Evolutionary conservation across 805 yeast genomes (phyloP), one percentile per base, ranked within the genome.

Genomic region (Starmerella stellata): DNA sequence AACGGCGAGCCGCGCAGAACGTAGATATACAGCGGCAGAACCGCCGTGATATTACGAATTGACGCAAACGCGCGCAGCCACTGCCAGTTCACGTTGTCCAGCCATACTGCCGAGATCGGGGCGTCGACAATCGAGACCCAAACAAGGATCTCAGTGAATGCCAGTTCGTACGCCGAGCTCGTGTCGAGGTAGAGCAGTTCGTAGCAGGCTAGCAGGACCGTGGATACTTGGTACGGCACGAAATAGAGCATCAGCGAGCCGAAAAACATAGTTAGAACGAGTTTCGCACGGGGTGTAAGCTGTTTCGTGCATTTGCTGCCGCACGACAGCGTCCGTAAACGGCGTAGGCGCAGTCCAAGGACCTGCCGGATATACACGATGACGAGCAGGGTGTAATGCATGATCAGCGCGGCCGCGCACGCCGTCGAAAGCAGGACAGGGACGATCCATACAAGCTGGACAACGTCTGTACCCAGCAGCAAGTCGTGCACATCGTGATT

Each of bases 21-120:
- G 30, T 29, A 38, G 13, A 34, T 9, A 18, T 38, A 38, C 2
- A 46, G n/a, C 0, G 93, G 92, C 7, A 76, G 60, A 15, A 78
- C 69, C 0, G 93, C 78, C 36, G 77, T 54, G 34, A 78, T 61
- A 52, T 81, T 81, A 52, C 79, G 85, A 52, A 78, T 83, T 0
- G 92, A 75, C 3, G 79, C 72, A 50, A 81, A 81, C 14, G 92
- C 81, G 1, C 87, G 77, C 38, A 66, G 68, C 93, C 93, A 81
- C 49, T 67, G 70, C 18, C 78, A 65, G 4, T 78, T 69, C 43
- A 79, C 61, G 52, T 81, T 78, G 52, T 79, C 90, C 27, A 76
- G 59, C 61, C 80, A 80, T 1, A 81, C 93, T 39, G 78, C 63
- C 15, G 80, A 50, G 1, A 77, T 74, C 0, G 94, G 93, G 0